Evolutionary conservation across 1,139 yeast species (phyloP), one percentile per base, ranked within the genome.

Genomic region (Suhomyces taliae): DNA sequence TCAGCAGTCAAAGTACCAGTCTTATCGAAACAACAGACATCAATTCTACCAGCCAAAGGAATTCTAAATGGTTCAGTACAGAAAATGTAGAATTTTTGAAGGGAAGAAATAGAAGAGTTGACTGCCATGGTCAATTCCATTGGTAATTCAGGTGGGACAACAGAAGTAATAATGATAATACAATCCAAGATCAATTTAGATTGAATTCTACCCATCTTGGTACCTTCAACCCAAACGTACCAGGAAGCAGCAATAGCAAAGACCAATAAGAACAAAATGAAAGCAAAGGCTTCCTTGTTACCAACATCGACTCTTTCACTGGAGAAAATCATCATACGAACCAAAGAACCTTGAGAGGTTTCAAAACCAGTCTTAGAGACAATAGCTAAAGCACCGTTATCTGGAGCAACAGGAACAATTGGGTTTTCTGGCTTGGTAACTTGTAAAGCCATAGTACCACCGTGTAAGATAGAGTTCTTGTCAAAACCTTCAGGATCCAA

Each of bases 81-180:
- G 75, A 88, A 93, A 54, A 93, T 85, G 65, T 85, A 91, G 64
- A 78, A 86, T 68, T 95, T 95, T 56, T 87, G 85, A 54, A 93
- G 79, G 5, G 97, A 90, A 45, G 93, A 83, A 62, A 93, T 78
- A 8, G 98, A 91, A 39, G 90, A 79, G 69, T 93, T 93, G 38
- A 93, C 99, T 50, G 99, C 99, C 91, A 93, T 87, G 31, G 99
- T 93, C 60, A 93, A 81, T 74, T 93, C 99, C 99, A 93, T 95
- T 45, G 99, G 99, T 57, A 93, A 79, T 72, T 93, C 99, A 44
- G 99, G 99, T 38, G 99, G 99, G 39, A 93, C 99, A 56, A 93
- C 99, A 41, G 98, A 91, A 19, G 99, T 93, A 58, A 93, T 81
- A 59, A 93, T 95, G 64, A 93, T 82, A 56, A 93, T 87, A 84